phyloP scores from a whole-genome alignment of 179 eudicot species.

The Drosera spatulata region DNA sequence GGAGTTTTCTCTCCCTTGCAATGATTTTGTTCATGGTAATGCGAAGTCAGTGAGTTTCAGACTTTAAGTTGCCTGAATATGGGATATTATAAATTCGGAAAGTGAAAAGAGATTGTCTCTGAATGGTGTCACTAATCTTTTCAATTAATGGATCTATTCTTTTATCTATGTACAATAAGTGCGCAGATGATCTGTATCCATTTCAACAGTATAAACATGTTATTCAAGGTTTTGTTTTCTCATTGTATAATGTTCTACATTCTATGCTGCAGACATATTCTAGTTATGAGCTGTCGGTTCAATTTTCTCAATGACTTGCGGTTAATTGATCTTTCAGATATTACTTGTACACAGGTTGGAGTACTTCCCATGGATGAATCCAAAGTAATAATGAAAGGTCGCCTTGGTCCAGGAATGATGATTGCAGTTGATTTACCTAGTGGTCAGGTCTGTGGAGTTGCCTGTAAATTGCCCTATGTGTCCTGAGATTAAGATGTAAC shows the following conservation, averaged over 20 bases:
- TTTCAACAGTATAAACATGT: too few species aligned
- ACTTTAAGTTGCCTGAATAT: too few species aligned
- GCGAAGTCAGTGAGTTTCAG: too few species aligned
- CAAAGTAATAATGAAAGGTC: constrained; percentile 88
- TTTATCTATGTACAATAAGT: too few species aligned
- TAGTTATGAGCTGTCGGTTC: not conserved
- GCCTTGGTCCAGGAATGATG: constrained; percentile 99
- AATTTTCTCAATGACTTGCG: constrained; percentile 3
- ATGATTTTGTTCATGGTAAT: too few species aligned
- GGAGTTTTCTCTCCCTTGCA: too few species aligned
- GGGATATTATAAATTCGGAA: too few species aligned
- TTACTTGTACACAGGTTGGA: constrained; percentile 65
- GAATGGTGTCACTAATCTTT: too few species aligned
- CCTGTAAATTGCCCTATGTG: not conserved
- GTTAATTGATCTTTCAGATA: constrained; percentile 24
- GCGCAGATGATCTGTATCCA: too few species aligned
- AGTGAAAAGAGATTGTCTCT: too few species aligned
- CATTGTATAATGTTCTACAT: not conserved
- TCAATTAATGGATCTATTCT: too few species aligned
- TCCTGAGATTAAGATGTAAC: too few species aligned
- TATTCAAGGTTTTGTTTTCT: not conserved
- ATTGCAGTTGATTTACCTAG: constrained; percentile 68
- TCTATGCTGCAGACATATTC: not conserved
- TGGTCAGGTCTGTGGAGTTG: constrained; percentile 69
- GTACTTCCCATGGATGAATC: constrained; percentile 97